Percentiles rank a stretch among this genome's conserved stretches.
These are phyloP conservation scores for Sphagnum magellanicum DNA, from an alignment of 228 moss, liverwort and hornwort species.

Conservation along the genomic window DNA sequence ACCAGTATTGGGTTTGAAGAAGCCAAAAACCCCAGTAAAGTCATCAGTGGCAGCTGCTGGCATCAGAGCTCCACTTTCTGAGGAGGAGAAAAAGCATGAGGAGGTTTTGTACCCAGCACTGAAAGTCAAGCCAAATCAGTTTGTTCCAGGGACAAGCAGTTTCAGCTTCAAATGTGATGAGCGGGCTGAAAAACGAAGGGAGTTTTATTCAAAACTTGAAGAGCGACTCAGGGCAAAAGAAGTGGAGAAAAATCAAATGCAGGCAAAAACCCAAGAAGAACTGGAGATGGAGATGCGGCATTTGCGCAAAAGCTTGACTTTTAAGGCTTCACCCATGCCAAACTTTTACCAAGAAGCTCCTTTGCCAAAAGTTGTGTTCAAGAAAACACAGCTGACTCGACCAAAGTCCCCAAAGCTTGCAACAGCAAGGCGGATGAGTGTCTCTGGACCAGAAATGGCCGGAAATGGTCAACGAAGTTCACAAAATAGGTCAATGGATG, in stretches of 20 bases:
- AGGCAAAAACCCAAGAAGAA: slow-evolving; percentile 55
- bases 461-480: slow-evolving; percentile 18
- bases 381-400: slow-evolving; percentile 51
- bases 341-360: slow-evolving; percentile 58
- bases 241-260: slow-evolving; percentile 46
- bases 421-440: slow-evolving; percentile 36
- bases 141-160: slow-evolving; percentile 4
- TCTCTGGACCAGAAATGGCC: slow-evolving; percentile 18
- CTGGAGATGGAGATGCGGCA: slow-evolving; percentile 50
- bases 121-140: slow-evolving; percentile 4
- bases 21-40: not conserved
- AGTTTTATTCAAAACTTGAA: slow-evolving; percentile 56
- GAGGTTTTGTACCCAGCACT: slow-evolving; percentile 2
- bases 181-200: slow-evolving; percentile 52
- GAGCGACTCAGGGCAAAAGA: slow-evolving; percentile 50
- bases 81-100: slow-evolving; percentile 3
- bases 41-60: not conserved
- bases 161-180: slow-evolving; percentile 58
- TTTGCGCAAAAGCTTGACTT: slow-evolving; percentile 47
- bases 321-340: slow-evolving; percentile 60
- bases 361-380: slow-evolving; percentile 46
- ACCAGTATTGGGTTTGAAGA: slow-evolving; percentile 15
- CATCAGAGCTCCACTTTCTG: not conserved
- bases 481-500: not conserved
- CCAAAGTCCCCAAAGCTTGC: slow-evolving; percentile 55